A percentile compares a stretch with the other conserved stretches of the same genome.
Conservation (phyloP, 2,329 filamentous ascomycete species). For the Microcera coccophila region DNA sequence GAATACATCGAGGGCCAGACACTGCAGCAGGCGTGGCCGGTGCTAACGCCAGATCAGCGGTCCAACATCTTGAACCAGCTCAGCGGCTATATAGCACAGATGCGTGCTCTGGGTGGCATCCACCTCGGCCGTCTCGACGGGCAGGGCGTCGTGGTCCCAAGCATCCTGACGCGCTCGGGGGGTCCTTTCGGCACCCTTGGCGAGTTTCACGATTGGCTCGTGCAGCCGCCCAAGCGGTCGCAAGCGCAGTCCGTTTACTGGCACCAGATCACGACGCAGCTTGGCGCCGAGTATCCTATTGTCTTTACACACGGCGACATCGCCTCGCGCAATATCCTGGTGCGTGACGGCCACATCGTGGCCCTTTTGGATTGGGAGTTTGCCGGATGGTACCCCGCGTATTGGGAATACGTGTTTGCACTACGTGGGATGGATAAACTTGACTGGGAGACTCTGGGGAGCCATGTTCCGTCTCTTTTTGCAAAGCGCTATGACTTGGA, state of each 20-base stretch:
- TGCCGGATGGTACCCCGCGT: slow-evolving; percentile 10
- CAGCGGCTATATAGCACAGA: slow-evolving; percentile 19
- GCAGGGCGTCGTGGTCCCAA: slow-evolving; percentile 19
- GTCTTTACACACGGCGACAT: slow-evolving; percentile 14
- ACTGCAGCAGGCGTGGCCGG: slow-evolving; percentile 21
- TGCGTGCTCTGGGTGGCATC: slow-evolving; percentile 16
- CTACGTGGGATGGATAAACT: slow-evolving; percentile 12
- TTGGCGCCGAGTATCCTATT: slow-evolving; percentile 14
- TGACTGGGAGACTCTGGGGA: slow-evolving; percentile 12
- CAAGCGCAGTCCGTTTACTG: slow-evolving; percentile 16
- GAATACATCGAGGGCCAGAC: slow-evolving; percentile 25
- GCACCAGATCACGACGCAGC: slow-evolving; percentile 22
- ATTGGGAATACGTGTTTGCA: slow-evolving; percentile 13
- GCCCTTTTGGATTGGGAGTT: slow-evolving; percentile 13
- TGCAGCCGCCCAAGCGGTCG: slow-evolving; percentile 14
- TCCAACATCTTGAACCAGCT: slow-evolving; percentile 17
- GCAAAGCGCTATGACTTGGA: slow-evolving; percentile 8
- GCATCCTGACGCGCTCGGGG: slow-evolving; percentile 20
- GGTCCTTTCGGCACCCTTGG: slow-evolving; percentile 17
- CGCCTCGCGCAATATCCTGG: slow-evolving; percentile 11
- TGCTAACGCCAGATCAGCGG: slow-evolving; percentile 12
- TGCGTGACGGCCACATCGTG: slow-evolving; percentile 9
- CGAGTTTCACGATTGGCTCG: slow-evolving; percentile 24
- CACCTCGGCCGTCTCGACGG: slow-evolving; percentile 22
- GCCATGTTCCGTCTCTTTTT: slow-evolving; percentile 8